A percentile compares a stretch with the other conserved stretches of the same genome.
These are phyloP conservation scores for Canna indica DNA, from an alignment of 176 grass and related monocot species.

Conservation along the genomic window DNA sequence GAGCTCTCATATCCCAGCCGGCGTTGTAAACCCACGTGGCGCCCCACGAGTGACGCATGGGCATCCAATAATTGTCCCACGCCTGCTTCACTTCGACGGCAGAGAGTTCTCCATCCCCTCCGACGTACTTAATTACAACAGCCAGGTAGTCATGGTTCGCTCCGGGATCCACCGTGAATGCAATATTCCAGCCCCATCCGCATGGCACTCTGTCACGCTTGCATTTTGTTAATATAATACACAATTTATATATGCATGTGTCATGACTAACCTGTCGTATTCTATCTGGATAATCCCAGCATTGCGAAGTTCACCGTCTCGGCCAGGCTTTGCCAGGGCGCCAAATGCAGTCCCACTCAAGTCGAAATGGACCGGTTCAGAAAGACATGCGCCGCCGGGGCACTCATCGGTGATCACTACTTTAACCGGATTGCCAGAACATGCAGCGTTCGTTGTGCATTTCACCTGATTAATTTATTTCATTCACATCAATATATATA, in stretches of 20 bases:
- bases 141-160: slow-evolving; percentile 61
- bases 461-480: slow-evolving; percentile 8
- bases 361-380: slow-evolving; percentile 53
- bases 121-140: slow-evolving; percentile 41
- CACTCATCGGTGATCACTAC: slow-evolving; percentile 56
- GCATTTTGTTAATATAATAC: too few species aligned
- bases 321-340: slow-evolving; percentile 41
- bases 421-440: slow-evolving; percentile 44
- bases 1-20: slow-evolving; percentile 20
- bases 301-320: slow-evolving; percentile 39
- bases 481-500: not conserved
- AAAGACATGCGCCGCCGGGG: slow-evolving; percentile 31
- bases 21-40: slow-evolving; percentile 48
- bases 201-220: slow-evolving; percentile 48
- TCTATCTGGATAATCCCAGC: slow-evolving; percentile 35
- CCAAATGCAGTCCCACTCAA: slow-evolving; percentile 57
- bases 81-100: slow-evolving; percentile 36
- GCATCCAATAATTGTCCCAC: slow-evolving; percentile 26
- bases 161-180: slow-evolving; percentile 57
- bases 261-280: slow-evolving; percentile 32
- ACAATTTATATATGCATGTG: too few species aligned
- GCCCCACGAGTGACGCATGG: slow-evolving; percentile 43
- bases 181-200: slow-evolving; percentile 26
- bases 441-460: slow-evolving; percentile 35
- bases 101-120: slow-evolving; percentile 54